A percentile compares a stretch with the other conserved stretches of the same genome.
Conservation (phyloP, 2,329 filamentous ascomycete species). For the Calonectria honghensis region DNA sequence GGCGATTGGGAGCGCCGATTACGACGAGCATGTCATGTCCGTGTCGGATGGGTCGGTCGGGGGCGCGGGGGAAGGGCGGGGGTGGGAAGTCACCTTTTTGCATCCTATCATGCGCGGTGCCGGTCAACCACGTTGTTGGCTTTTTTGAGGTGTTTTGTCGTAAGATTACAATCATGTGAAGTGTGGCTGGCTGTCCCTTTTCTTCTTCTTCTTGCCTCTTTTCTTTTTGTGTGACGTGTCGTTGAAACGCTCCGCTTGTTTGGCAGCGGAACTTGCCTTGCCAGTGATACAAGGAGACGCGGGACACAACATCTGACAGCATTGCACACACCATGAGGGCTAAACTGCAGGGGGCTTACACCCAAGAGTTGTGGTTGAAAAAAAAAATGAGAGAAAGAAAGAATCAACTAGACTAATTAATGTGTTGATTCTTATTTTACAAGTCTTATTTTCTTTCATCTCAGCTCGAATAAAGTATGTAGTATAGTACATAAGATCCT, state of each 20-base stretch:
- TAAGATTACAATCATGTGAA: constrained; percentile 4
- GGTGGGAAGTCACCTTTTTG: neutral
- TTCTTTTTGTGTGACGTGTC: neutral
- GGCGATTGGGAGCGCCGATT: neutral
- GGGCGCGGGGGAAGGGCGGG: neutral
- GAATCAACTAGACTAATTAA: neutral
- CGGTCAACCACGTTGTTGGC: neutral
- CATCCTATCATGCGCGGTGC: neutral
- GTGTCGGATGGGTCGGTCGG: neutral
- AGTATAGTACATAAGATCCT: neutral
- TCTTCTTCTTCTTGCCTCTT: too few species aligned
- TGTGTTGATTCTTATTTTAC: neutral
- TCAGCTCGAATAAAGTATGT: neutral
- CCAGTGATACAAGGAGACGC: neutral
- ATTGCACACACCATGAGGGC: neutral
- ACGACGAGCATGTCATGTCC: neutral
- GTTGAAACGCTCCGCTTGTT: neutral
- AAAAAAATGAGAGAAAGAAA: neutral
- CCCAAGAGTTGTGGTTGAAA: neutral
- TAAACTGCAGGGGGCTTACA: neutral
- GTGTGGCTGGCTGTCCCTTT: neutral
- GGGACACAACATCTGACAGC: neutral
- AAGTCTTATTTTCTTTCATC: neutral
- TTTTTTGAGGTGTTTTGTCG: neutral
- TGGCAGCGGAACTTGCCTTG: constrained; percentile 10